Evolutionary conservation across 495 filamentous ascomycete genomes (phyloP).

Genomic region (Hypoxylon rickii): DNA sequence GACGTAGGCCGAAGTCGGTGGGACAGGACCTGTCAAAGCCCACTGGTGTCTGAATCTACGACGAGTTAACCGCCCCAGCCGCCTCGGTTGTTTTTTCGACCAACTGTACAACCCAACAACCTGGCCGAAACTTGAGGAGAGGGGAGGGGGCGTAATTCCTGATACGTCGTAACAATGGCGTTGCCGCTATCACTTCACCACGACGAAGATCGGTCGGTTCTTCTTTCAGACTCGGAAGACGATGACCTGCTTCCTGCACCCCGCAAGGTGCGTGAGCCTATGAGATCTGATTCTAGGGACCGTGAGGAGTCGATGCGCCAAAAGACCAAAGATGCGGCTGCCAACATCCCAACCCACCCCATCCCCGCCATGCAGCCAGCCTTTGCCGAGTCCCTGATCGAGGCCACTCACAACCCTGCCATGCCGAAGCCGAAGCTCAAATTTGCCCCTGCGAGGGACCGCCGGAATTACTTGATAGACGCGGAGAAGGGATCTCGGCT

Average conservation of each 20-base stretch:
- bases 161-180: constrained; percentile 30
- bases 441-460: constrained; percentile 64
- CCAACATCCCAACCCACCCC: constrained; percentile 67
- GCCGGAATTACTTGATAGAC: constrained; percentile 72
- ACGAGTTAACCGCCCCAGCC: constrained; percentile 8
- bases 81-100: not conserved
- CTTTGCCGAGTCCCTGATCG: constrained; percentile 88
- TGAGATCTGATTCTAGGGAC: constrained; percentile 18
- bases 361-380: constrained; percentile 85
- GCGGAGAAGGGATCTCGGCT: constrained; percentile 61
- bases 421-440: constrained; percentile 55
- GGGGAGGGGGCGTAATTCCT: constrained; percentile 22
- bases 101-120: constrained; percentile 11
- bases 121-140: constrained; percentile 20
- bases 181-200: constrained; percentile 38
- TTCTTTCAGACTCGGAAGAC: constrained; percentile 40
- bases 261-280: constrained; percentile 18
- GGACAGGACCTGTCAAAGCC: constrained; percentile 23
- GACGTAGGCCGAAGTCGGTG: constrained; percentile 12
- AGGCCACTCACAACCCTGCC: constrained; percentile 60
- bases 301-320: constrained; percentile 32
- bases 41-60: constrained; percentile 3
- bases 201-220: constrained; percentile 38
- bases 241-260: constrained; percentile 36
- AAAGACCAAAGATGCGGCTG: constrained; percentile 36